Percentiles rank a stretch among this genome's conserved stretches.
Evolutionary conservation across 2,329 filamentous ascomycete genomes (phyloP).

Genomic region (Cladophialophora bantiana): DNA sequence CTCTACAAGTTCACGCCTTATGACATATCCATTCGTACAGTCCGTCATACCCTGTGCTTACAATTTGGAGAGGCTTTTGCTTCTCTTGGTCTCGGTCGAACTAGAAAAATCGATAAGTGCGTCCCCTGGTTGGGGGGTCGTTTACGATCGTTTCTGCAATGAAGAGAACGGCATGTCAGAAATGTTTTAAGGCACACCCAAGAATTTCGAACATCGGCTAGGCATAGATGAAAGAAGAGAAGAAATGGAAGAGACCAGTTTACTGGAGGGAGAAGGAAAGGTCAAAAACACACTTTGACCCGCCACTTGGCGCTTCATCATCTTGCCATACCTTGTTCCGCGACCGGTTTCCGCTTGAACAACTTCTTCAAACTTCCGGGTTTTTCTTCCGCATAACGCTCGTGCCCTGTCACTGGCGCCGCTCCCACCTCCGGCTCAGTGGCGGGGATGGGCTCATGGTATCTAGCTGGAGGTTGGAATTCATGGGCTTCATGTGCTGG

Average conservation of each 20-base stretch:
- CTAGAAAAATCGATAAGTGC: neutral
- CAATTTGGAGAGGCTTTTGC: neutral
- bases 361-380: conserved; percentile 28
- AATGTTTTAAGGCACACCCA: neutral
- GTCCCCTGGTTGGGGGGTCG: neutral
- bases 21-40: neutral
- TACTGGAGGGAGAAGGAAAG: neutral
- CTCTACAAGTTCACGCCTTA: neutral
- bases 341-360: conserved; percentile 39
- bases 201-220: neutral
- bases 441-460: conserved; percentile 6
- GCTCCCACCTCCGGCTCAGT: conserved; percentile 10
- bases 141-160: neutral
- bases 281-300: conserved; percentile 14
- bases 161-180: neutral
- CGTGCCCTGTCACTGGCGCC: conserved; percentile 1
- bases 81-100: neutral
- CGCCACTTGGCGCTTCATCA: conserved; percentile 9
- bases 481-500: conserved; percentile 22
- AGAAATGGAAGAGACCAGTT: neutral
- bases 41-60: neutral
- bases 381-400: conserved; percentile 14
- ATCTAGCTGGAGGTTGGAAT: neutral
- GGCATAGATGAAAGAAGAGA: neutral
- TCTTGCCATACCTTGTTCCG: conserved; percentile 33